Percentiles rank a stretch among this genome's conserved stretches.
These are phyloP conservation scores for Pythium vanterpoolii DNA, from an alignment of 352 stramenopile genomes.

Conservation along the genomic window DNA sequence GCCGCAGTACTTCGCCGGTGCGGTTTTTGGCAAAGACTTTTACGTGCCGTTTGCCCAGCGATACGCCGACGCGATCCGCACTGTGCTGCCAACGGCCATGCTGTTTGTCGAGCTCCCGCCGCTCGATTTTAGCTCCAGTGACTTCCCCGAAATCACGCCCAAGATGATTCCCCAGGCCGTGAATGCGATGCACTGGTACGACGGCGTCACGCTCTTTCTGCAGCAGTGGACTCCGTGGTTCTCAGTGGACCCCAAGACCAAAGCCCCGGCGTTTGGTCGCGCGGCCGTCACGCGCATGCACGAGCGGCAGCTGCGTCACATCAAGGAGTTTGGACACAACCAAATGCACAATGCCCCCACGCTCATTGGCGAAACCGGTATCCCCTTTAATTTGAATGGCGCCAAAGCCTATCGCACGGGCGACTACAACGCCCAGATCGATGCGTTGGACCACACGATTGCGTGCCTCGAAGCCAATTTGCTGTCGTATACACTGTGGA, in stretches of 20 bases:
- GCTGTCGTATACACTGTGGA: conserved; percentile 89
- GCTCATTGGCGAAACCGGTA: conserved; percentile 69
- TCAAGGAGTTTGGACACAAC: conserved; percentile 46
- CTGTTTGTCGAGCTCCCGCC: conserved; percentile 82
- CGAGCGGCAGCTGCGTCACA: conserved; percentile 49
- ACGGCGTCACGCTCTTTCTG: conserved; percentile 86
- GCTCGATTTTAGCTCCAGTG: conserved; percentile 63
- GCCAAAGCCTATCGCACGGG: conserved; percentile 38
- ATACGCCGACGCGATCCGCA: conserved; percentile 56
- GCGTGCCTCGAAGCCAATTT: conserved; percentile 65
- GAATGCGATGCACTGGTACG: conserved; percentile 91
- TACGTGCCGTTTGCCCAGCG: conserved; percentile 80
- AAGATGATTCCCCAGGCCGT: conserved; percentile 55
- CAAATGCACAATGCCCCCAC: conserved; percentile 62
- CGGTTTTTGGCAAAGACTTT: conserved; percentile 76
- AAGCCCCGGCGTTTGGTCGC: conserved; percentile 60
- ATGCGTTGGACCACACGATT: conserved; percentile 77
- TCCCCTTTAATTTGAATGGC: conserved; percentile 68
- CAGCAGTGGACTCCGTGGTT: conserved; percentile 69
- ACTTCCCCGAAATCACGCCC: conserved; percentile 64
- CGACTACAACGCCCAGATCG: conserved; percentile 48
- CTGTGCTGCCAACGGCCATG: conserved; percentile 53
- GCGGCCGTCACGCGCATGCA: conserved; percentile 58
- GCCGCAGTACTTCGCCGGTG: conserved; percentile 64
- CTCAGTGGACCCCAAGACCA: conserved; percentile 63